phyloP scores from a whole-genome alignment of 2,329 filamentous ascomycete genomes.

The Pestalotiopsis sp. region DNA sequence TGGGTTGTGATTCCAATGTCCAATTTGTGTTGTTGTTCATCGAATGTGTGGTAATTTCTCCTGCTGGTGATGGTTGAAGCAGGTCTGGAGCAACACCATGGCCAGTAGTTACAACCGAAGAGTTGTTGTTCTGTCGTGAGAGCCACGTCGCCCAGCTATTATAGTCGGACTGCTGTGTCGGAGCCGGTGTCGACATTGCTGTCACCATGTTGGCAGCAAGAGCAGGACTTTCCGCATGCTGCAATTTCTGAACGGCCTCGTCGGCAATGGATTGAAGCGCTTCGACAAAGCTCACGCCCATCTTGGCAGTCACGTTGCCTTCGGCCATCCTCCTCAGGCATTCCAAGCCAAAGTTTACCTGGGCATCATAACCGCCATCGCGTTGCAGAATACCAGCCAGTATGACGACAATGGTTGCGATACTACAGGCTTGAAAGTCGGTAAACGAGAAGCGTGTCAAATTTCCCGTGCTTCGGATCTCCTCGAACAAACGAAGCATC shows the following conservation, averaged over 20 bases:
- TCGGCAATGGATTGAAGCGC: conserved; percentile 28
- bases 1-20: not conserved
- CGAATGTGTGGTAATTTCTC: not conserved
- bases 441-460: conserved; percentile 40
- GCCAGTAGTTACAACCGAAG: not conserved
- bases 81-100: not conserved
- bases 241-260: conserved; percentile 23
- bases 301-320: conserved; percentile 31
- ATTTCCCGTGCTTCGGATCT: conserved; percentile 27
- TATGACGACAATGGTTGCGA: conserved; percentile 37
- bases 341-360: conserved; percentile 32
- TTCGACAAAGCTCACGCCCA: conserved; percentile 30
- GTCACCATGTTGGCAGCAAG: not conserved
- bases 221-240: not conserved
- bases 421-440: conserved; percentile 41
- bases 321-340: conserved; percentile 36
- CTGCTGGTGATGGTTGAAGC: not conserved
- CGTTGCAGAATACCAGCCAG: conserved; percentile 36
- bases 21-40: not conserved
- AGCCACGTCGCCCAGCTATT: conserved; percentile 12
- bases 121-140: conserved; percentile 4
- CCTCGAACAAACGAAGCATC: conserved; percentile 33
- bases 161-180: conserved; percentile 4
- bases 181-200: conserved; percentile 15
- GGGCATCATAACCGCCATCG: conserved; percentile 31